A percentile compares a stretch with the other conserved stretches of the same genome.
Evolutionary conservation across 2,329 filamentous ascomycete genomes (phyloP).

Genomic region (Coleophoma cylindrospora): DNA sequence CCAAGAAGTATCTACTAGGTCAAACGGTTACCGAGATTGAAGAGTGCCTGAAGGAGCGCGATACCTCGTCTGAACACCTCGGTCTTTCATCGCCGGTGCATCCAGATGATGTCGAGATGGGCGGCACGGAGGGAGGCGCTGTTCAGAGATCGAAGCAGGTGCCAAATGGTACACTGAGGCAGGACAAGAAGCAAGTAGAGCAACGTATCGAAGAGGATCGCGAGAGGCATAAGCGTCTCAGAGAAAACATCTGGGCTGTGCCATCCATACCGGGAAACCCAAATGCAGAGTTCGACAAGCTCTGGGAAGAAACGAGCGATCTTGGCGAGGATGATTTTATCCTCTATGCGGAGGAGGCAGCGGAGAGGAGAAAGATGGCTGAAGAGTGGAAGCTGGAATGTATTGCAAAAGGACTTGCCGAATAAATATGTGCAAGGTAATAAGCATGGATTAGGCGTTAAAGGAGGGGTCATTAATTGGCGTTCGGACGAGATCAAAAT

Average conservation of each 20-base stretch:
- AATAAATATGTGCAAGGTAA: too few species aligned
- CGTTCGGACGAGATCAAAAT: too few species aligned
- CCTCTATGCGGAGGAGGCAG: conserved; percentile 67
- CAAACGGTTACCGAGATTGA: conserved; percentile 78
- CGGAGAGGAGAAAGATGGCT: conserved; percentile 17
- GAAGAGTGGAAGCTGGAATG: conserved; percentile 22
- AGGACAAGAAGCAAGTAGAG: conserved; percentile 88
- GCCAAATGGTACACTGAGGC: conserved; percentile 23
- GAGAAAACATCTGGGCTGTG: conserved; percentile 93
- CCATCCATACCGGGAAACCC: conserved; percentile 42
- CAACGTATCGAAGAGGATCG: conserved; percentile 96
- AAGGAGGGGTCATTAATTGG: too few species aligned
- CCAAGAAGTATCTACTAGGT: conserved; percentile 66
- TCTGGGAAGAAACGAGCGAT: conserved; percentile 86
- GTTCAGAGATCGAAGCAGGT: neutral
- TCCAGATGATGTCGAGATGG: conserved; percentile 16
- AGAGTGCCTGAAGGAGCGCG: conserved; percentile 71
- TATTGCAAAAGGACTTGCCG: too few species aligned
- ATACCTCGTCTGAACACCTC: conserved; percentile 17
- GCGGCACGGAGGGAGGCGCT: conserved; percentile 13
- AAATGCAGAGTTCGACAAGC: conserved; percentile 62
- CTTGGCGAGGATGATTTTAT: conserved; percentile 82
- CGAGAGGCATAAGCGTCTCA: conserved; percentile 84
- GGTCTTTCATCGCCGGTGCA: conserved; percentile 16
- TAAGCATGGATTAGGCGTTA: too few species aligned